phyloP scores from a whole-genome alignment of 768 basidiomycete genomes.

The Amanita subjunquillea region DNA sequence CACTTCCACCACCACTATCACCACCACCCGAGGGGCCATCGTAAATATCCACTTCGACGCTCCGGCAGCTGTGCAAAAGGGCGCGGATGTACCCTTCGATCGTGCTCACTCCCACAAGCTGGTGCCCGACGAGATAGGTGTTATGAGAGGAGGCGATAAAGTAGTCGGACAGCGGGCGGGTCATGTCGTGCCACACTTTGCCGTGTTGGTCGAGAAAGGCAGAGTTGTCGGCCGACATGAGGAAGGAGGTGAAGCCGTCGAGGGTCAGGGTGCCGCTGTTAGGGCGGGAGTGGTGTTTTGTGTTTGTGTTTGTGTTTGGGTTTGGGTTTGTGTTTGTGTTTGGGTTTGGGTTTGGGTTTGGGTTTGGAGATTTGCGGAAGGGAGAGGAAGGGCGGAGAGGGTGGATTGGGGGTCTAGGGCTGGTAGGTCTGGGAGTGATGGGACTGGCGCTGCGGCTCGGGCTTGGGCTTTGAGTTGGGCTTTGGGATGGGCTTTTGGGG shows the following conservation, averaged over 20 bases:
- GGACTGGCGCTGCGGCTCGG: neutral
- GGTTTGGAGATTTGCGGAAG: no score
- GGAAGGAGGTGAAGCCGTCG: slow-evolving; percentile 68
- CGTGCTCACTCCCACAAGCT: slow-evolving; percentile 68
- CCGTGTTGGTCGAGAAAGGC: slow-evolving; percentile 29
- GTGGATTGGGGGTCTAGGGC: neutral
- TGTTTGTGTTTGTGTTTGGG: no score
- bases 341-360: no score
- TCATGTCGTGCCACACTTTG: slow-evolving; percentile 76
- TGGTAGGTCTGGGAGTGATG: neutral
- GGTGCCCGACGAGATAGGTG: slow-evolving; percentile 71
- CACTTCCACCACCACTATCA: no score
- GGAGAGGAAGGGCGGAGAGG: neutral
- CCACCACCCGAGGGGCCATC: slow-evolving; percentile 24
- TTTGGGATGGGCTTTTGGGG: no score
- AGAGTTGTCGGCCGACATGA: slow-evolving; percentile 72
- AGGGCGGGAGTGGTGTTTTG: neutral
- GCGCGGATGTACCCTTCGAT: slow-evolving; percentile 87
- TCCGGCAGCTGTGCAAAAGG: slow-evolving; percentile 72
- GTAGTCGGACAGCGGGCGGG: slow-evolving; percentile 77
- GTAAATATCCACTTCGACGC: slow-evolving; percentile 89
- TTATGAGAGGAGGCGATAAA: slow-evolving; percentile 88
- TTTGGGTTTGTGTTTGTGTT: no score
- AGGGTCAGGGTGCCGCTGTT: slow-evolving; percentile 28
- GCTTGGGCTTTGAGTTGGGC: no score